Conservation (phyloP, 306 rosid genomes). For the Lotus japonicus region DNA sequence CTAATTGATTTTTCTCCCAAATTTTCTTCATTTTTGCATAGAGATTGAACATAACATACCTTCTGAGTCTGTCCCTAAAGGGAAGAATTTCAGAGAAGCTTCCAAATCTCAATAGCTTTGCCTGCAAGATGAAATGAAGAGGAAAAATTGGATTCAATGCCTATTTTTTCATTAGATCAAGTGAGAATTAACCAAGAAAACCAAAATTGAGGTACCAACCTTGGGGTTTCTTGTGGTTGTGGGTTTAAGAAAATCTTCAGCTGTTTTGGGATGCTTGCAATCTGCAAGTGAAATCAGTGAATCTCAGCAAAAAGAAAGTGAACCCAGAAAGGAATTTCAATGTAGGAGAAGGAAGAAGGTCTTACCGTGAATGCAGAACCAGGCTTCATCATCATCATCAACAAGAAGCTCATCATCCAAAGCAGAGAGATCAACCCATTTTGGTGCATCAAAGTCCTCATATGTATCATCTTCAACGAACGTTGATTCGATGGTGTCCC, state of each 20-base stretch:
- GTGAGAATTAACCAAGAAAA: not conserved
- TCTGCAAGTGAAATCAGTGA: conserved; percentile 21
- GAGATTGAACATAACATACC: conserved; percentile 14
- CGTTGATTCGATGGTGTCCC: conserved; percentile 37
- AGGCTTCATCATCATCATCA: conserved; percentile 31
- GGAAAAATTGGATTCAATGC: not conserved
- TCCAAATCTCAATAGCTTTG: conserved; percentile 32
- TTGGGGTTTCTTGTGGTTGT: conserved; percentile 4
- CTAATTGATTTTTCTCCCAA: not conserved
- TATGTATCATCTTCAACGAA: conserved; percentile 33
- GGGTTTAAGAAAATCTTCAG: conserved; percentile 29
- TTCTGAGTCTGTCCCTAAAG: conserved; percentile 26
- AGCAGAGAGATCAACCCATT: conserved; percentile 42
- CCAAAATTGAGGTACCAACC: conserved; percentile 14
- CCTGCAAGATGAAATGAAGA: conserved; percentile 14
- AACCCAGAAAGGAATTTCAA: not conserved
- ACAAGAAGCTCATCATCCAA: conserved; percentile 20
- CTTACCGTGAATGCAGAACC: conserved; percentile 48
- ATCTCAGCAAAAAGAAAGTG: not conserved
- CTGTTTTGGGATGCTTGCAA: conserved; percentile 43
- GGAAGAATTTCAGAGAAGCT: conserved; percentile 42
- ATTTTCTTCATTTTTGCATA: not conserved
- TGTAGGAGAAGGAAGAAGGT: too few relatives aligned
- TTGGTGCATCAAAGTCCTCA: conserved; percentile 42
- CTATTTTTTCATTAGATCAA: not conserved